Conservation (phyloP, 768 basidiomycete genomes). For the Agrocybe praecox region DNA sequence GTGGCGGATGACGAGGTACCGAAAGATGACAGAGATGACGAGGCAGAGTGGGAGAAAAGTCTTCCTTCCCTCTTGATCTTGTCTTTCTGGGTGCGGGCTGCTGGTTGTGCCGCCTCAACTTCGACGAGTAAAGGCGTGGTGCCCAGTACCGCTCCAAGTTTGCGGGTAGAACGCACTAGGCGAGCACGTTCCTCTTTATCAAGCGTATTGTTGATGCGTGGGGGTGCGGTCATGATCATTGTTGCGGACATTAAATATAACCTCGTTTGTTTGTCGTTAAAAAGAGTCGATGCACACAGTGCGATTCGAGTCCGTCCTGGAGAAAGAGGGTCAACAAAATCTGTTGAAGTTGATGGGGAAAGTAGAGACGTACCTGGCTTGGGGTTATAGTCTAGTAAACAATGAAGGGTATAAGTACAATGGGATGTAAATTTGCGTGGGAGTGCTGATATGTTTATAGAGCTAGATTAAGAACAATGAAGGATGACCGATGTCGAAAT, state of each 20-base stretch:
- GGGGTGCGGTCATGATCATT: constrained; percentile 25
- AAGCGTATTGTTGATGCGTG: constrained; percentile 54
- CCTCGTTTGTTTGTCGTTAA: not conserved
- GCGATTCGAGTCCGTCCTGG: not conserved
- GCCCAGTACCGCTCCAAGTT: constrained; percentile 58
- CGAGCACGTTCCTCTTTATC: constrained; percentile 47
- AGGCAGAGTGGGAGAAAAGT: constrained; percentile 13
- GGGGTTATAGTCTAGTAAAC: not conserved
- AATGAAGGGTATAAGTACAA: not conserved
- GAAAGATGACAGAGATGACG: constrained; percentile 14
- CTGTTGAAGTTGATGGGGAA: not conserved
- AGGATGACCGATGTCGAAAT: not conserved
- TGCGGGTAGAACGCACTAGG: constrained; percentile 60
- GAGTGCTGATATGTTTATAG: not conserved
- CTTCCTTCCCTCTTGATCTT: constrained; percentile 9
- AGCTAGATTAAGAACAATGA: not conserved
- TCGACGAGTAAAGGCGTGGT: constrained; percentile 40
- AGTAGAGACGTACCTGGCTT: not conserved
- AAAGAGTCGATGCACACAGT: not conserved
- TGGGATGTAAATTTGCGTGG: not conserved
- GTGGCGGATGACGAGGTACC: constrained; percentile 4
- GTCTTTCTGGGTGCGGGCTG: not conserved
- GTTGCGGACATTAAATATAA: constrained; percentile 8
- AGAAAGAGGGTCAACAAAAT: not conserved
- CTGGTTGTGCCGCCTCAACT: constrained; percentile 7